Evolutionary conservation across 331 rosid genomes (phyloP).

Genomic region (Acacia pycnantha): DNA sequence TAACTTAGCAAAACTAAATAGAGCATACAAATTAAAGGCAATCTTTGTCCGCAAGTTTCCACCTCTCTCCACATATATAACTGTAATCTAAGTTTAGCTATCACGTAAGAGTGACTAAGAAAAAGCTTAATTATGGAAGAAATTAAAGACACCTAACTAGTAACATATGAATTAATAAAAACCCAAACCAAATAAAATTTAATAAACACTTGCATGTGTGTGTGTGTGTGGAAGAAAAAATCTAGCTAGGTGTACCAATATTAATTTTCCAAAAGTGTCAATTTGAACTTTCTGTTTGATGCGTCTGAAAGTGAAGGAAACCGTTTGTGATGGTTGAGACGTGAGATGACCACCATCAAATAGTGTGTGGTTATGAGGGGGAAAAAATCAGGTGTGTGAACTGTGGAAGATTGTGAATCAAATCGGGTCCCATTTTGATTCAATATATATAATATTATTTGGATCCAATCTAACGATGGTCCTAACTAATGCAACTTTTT

Average conservation of each 20-base stretch:
- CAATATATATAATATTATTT: neutral
- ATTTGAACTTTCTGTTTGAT: neutral
- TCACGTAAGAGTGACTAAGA: too few relatives aligned
- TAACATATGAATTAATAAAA: too few relatives aligned
- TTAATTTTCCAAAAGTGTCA: neutral
- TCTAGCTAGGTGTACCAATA: neutral
- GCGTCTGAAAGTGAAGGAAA: neutral
- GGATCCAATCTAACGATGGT: neutral
- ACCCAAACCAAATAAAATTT: too few relatives aligned
- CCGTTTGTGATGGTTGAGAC: neutral
- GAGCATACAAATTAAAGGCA: too few relatives aligned
- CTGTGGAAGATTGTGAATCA: neutral
- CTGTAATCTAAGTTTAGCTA: too few relatives aligned
- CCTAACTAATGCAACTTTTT: neutral
- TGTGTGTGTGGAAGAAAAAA: too few relatives aligned
- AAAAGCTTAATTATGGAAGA: too few relatives aligned
- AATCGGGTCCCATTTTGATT: neutral
- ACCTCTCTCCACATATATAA: too few relatives aligned
- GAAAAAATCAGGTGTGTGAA: neutral
- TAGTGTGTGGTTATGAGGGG: neutral
- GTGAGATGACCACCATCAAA: neutral
- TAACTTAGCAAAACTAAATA: too few relatives aligned
- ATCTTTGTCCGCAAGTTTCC: too few relatives aligned
- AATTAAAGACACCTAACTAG: too few relatives aligned
- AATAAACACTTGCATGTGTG: too few relatives aligned